Conservation (phyloP, 2,329 filamentous ascomycete genomes). For the Aspergillus proliferans region DNA sequence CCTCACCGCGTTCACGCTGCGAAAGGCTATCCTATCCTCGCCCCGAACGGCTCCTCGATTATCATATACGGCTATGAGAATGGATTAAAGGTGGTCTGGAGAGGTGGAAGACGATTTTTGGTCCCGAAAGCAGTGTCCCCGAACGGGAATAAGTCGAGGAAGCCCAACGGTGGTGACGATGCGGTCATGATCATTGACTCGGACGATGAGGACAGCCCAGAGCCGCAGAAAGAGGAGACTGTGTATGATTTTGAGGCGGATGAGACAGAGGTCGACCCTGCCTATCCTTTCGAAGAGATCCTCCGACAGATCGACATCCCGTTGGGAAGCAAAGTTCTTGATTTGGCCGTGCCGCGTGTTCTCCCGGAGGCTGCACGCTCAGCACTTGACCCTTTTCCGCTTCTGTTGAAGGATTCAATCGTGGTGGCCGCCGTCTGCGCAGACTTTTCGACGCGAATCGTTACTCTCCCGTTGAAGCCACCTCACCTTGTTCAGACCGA, state of each 20-base stretch:
- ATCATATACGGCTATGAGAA: conserved; percentile 55
- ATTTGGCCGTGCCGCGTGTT: conserved; percentile 44
- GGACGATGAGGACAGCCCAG: conserved; percentile 47
- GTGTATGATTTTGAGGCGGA: conserved; percentile 45
- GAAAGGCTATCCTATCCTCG: conserved; percentile 52
- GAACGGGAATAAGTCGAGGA: conserved; percentile 19
- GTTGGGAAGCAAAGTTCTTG: conserved; percentile 48
- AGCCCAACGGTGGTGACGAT: conserved; percentile 29
- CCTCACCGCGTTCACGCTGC: conserved; percentile 52
- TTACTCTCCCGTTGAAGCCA: conserved; percentile 50
- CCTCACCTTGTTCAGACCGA: conserved; percentile 40
- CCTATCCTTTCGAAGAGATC: conserved; percentile 49
- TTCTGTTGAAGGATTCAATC: conserved; percentile 45
- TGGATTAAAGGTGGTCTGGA: conserved; percentile 56
- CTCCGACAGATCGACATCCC: conserved; percentile 51
- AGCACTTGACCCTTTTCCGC: conserved; percentile 39
- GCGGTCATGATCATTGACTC: conserved; percentile 52
- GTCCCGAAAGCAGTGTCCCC: conserved; percentile 18
- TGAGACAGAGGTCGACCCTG: conserved; percentile 52
- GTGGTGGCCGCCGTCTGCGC: conserved; percentile 51
- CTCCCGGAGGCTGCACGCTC: conserved; percentile 37
- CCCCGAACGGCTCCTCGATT: conserved; percentile 57
- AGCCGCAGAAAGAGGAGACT: conserved; percentile 16
- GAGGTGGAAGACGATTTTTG: conserved; percentile 50
- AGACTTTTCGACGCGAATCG: conserved; percentile 51